A percentile compares a stretch with the other conserved stretches of the same genome.
phyloP scores from a whole-genome alignment of 2,329 filamentous ascomycete genomes.

The Aureobasidium subglaciale region DNA sequence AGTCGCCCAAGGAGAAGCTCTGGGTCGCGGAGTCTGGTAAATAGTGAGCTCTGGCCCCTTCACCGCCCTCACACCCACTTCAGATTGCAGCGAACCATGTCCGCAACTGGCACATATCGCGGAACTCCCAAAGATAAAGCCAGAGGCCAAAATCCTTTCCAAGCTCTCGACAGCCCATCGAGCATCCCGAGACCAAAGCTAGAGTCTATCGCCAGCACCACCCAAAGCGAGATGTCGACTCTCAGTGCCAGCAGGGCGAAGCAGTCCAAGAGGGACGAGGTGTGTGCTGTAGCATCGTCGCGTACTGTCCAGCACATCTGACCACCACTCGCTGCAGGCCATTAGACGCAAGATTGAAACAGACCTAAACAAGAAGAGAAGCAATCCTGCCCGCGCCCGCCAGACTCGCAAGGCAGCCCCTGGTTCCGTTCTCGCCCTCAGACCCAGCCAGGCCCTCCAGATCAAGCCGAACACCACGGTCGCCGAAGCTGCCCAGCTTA shows the following conservation, averaged over 20 bases:
- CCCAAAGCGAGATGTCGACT: constrained; percentile 57
- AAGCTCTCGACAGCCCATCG: constrained; percentile 55
- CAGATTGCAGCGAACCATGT: constrained; percentile 41
- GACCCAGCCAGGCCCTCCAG: constrained; percentile 91
- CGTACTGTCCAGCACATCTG: background rate
- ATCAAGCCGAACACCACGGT: constrained; percentile 95
- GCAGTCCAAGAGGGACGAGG: constrained; percentile 97
- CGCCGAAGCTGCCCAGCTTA: constrained; percentile 91
- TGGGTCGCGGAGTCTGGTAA: background rate
- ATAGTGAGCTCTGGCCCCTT: constrained; percentile 10
- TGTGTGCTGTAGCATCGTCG: constrained; percentile 35
- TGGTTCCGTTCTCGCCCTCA: constrained; percentile 89
- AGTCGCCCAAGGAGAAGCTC: constrained; percentile 2
- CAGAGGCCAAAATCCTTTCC: constrained; percentile 50
- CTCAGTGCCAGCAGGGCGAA: constrained; percentile 93
- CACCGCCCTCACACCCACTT: constrained; percentile 12
- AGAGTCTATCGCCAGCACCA: constrained; percentile 47
- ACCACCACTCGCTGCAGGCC: constrained; percentile 52
- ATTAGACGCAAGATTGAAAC: constrained; percentile 95
- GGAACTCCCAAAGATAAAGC: constrained; percentile 63
- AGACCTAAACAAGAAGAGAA: constrained; percentile 96
- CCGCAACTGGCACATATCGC: constrained; percentile 57
- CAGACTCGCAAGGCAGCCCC: constrained; percentile 90
- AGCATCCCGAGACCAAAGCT: constrained; percentile 61
- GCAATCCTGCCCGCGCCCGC: constrained; percentile 67